A percentile compares a stretch with the other conserved stretches of the same genome.
phyloP scores from a whole-genome alignment of 2,329 filamentous ascomycete species.

The Microsporum canis region DNA sequence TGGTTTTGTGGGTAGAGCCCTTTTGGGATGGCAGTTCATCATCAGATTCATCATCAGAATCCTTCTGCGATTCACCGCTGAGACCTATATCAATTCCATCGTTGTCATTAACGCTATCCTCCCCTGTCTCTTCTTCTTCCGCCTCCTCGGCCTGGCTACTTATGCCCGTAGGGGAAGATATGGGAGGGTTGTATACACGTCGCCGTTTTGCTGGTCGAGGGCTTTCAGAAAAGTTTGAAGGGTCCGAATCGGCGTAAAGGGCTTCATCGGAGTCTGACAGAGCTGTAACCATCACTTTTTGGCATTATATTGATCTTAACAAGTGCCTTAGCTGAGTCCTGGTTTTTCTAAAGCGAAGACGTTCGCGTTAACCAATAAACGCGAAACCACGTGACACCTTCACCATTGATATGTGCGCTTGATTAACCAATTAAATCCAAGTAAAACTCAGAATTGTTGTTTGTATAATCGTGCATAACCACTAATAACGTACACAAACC shows the following conservation, averaged over 20 bases:
- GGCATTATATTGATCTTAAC: not conserved
- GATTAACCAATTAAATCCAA: not conserved
- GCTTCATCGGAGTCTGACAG: not conserved
- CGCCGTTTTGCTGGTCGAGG: slow-evolving; percentile 27
- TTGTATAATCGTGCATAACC: too few relatives aligned
- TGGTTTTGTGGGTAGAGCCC: not conserved
- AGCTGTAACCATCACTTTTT: slow-evolving; percentile 1
- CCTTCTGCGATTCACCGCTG: not conserved
- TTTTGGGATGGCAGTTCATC: not conserved
- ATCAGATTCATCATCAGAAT: not conserved
- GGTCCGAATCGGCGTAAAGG: not conserved
- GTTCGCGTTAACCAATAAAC: slow-evolving; percentile 11
- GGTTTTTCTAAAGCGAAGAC: not conserved
- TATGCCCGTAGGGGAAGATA: not conserved
- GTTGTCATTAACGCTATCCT: not conserved
- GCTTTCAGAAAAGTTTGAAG: slow-evolving; percentile 9
- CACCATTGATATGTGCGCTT: not conserved
- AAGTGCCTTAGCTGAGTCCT: not conserved
- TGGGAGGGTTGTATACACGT: slow-evolving; percentile 18
- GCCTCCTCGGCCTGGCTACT: not conserved
- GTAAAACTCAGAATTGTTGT: not conserved
- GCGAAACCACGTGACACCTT: not conserved
- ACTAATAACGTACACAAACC: not conserved
- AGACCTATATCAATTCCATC: not conserved
- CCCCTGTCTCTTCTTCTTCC: not conserved